Evolutionary conservation across 2,329 filamentous ascomycete species (phyloP), one percentile per base, ranked within the genome.

Genomic region (Fusarium mangiferae): DNA sequence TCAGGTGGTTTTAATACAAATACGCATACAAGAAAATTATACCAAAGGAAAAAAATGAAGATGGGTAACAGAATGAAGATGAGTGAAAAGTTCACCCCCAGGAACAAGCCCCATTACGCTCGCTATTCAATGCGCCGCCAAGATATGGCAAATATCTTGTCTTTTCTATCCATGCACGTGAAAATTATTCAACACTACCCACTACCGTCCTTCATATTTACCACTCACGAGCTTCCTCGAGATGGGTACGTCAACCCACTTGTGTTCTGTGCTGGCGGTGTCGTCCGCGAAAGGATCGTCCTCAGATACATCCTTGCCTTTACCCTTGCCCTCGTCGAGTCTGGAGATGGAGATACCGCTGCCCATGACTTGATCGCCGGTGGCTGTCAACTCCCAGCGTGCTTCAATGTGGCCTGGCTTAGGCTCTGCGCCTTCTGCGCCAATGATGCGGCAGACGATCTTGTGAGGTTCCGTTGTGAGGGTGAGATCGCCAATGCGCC

Each of bases 371-470:
- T 88, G 80, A 15, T 81, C 85, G 5, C 85, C 87, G 1, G 79
- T 64, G 5, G 84, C 78, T 28, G 68, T 78, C 67, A 86, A 84
- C 80, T 98, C 95, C 91, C 95, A 98, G 63, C 92, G 87, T 2
- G 94, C 94, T 81, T 99, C 96, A 14, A 97, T 88, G 61, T 90
- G 91, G 1, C 95, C 94, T 10, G 93, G 90, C 72, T 90, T 90
- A 0, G 93, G 91, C 76, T 90, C 90, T 58, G 90, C 87, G 30
- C 90, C 90, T 39, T 95, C 92, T 0, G 93, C 94, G 30, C 92
- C 87, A 15, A 88, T 85, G 76, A 99, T 93, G 7, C 95, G 90
- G 67, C 94, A 96, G 12, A 98, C 91, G 66, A 98, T 90, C 83
- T 94, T 96, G 78, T 92, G 88, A 73, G 90, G 88, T 56, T 90